Evolutionary conservation across 371 early-diverging fungal genomes (phyloP), one percentile per base, ranked within the genome.

Genomic region (Rhizomucor pusillus): DNA sequence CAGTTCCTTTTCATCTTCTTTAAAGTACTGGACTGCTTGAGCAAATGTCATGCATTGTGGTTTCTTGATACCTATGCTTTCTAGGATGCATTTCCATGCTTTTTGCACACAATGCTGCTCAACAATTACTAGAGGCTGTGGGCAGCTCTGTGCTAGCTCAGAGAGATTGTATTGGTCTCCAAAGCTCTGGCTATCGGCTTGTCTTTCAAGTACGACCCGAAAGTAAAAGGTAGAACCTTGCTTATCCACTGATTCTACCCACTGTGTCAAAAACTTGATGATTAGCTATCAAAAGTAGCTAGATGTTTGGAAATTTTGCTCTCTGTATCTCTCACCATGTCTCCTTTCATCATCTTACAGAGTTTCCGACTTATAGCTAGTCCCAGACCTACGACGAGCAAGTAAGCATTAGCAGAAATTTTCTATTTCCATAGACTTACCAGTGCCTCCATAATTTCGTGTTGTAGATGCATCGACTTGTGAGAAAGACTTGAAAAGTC

Each of bases 401-500:
- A n/a, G n/a, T n/a, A n/a, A n/a, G n/a, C n/a, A n/a, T n/a, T n/a
- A n/a, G n/a, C n/a, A n/a, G n/a, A n/a, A n/a, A n/a, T 29, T 29
- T 29, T 29, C 29, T 29, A 29, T 29, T 29, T 3, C 29, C 29
- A 29, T 29, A 29, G 29, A 29, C 29, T 29, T 29, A 29, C 29
- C 29, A 5, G 83, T 81, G 18, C 83, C 83, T 20, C 79, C 80
- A 53, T 68, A 79, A 37, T 73, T 72, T 23, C 81, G 50, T 0
- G 82, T 73, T 4, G 79, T 80, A 1, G 79, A 76, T 10, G 70
- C 77, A 36, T 79, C 81, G 14, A 80, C 80, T 50, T 85, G 85
- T 1, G 79, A 71, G 52, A 85, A 87, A 9, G 79, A 75, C 22
- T 79, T 65, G 52, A 87, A 87, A 0, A 87, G 74, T 40, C 68